Base-by-base conservation (phyloP, 2,329 filamentous ascomycete genomes). In the Fusarium sp. region DNA sequence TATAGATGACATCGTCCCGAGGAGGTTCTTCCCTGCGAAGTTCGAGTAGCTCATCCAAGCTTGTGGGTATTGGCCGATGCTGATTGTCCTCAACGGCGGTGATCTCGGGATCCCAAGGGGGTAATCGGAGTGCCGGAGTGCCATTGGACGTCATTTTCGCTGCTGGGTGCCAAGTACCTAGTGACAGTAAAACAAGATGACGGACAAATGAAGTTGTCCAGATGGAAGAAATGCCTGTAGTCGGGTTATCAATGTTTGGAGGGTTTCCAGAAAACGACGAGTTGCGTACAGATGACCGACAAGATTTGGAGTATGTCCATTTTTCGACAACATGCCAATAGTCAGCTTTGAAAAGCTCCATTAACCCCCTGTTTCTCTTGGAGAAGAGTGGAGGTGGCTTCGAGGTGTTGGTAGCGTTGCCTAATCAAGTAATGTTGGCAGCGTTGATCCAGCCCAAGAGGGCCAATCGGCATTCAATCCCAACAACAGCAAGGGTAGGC, bases 91-190 rank as follows among this genome's bases (percentile, higher is more conserved):
- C 54, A 10, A 52, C n/a, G 6, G 66, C 61, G 6, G 52, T 45
- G 27, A 65, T 65, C 38, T 68, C 43, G 9, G 61, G 43, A 22
- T 65, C 61, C 40, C 63, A 68, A 1, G 66, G 66, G 6, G 66
- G 66, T 1, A 63, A 27, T 5, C 50, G 52, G 22, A 66, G 17
- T 17, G 57, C 6, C 5, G 25, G 7, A 3, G 25, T 60, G 8
- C 9, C n/a, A 30, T 60, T 33, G 33, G 37, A 30, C 25, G 37
- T 43, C 57, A 60, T 60, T 8, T 4, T 32, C 6, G 0, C 4
- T 27, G 22, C 0, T 27, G 7, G 9, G 20, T 35, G 32, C 25
- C 25, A 50, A 27, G 25, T 50, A 50, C 0, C 25, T 50, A 50
- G 25, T 52, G 17, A n/a, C 3, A 10, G 5, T 30, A 20, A 30